phyloP scores from a whole-genome alignment of 805 yeast genomes.

The Kregervanrija pseudodelftensis region DNA sequence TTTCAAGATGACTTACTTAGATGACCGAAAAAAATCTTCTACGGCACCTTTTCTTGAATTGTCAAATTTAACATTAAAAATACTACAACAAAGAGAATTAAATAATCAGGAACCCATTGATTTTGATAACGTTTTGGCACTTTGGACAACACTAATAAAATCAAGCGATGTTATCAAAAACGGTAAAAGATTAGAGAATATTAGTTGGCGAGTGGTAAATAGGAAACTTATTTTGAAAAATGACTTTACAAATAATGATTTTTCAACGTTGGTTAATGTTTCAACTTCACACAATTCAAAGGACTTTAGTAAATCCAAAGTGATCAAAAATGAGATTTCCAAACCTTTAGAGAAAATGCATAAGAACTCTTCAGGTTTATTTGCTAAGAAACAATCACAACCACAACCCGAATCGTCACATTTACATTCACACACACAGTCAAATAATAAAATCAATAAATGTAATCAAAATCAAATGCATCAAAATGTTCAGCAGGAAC shows the following conservation, averaged over 20 bases:
- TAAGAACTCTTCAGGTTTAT: no score
- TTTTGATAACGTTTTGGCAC: slow-evolving; percentile 32
- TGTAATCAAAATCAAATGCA: not conserved
- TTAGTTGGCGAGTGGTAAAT: slow-evolving; percentile 31
- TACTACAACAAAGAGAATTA: slow-evolving; percentile 12
- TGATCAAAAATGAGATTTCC: no score
- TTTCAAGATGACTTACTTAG: slow-evolving; percentile 12
- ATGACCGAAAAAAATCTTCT: slow-evolving; percentile 21
- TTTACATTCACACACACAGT: no score
- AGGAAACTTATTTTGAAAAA: slow-evolving; percentile 21
- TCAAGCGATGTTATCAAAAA: slow-evolving; percentile 25
- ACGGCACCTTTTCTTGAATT: slow-evolving; percentile 24
- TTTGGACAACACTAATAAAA: slow-evolving; percentile 35
- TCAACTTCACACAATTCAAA: slow-evolving; percentile 11
- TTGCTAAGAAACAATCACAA: no score
- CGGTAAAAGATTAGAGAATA: slow-evolving; percentile 29
- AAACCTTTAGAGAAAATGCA: no score
- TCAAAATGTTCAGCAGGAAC: not conserved
- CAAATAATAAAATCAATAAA: not conserved
- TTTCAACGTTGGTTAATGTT: slow-evolving; percentile 23
- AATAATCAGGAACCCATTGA: slow-evolving; percentile 17
- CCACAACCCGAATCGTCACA: no score
- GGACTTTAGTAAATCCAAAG: slow-evolving; percentile 1
- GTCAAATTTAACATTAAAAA: slow-evolving; percentile 20
- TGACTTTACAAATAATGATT: slow-evolving; percentile 20